Evolutionary conservation across 2,329 filamentous ascomycete genomes (phyloP), one percentile per base, ranked within the genome.

Genomic region (Coniochaeta sp.): DNA sequence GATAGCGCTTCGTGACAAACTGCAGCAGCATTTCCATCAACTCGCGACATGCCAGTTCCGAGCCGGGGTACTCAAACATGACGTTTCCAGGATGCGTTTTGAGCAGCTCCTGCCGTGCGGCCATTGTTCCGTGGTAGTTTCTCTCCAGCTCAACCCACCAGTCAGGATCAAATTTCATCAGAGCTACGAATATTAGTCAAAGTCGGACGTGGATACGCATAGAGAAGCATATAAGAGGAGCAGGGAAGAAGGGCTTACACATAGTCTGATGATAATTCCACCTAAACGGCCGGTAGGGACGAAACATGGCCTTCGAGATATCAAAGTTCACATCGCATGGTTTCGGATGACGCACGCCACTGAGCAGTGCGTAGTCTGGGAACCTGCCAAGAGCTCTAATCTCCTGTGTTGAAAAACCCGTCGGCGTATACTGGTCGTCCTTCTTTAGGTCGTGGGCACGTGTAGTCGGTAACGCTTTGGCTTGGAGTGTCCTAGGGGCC

Each of bases 261-360:
- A 96, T 96, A 0, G 91, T 96, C 70, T 96, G 91, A 69, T 95
- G 90, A 69, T 96, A 96, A 0, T 81, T 77, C 91, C 91, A 96
- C 67, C 91, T 75, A 50, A 96, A 89, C 0, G 91, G 91, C 44
- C 91, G 81, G 70, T 93, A 96, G 0, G 91, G 91, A 61, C 91
- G 80, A 1, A 91, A 83, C 11, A 81, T 67, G 0, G 91, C 90
- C 63, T 79, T 89, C 16, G 80, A 74, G 59, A 92, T 85, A 63
- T 90, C 77, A 69, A 95, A 95, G 5, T 82, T 77, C 1, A 70
- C 22, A 1, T 61, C 67, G 60, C 89, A 87, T 0, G 88, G 79
- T 9, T 77, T 64, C 0, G 91, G 91, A 55, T 89, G 74, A 1
- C 89, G 89, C 5, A 96, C 87, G 6, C 89, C 91, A 57, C 87